Percentiles rank a stretch among this genome's conserved stretches.
phyloP scores from a whole-genome alignment of 257 asterid species.

The Forsythia suspensa region DNA sequence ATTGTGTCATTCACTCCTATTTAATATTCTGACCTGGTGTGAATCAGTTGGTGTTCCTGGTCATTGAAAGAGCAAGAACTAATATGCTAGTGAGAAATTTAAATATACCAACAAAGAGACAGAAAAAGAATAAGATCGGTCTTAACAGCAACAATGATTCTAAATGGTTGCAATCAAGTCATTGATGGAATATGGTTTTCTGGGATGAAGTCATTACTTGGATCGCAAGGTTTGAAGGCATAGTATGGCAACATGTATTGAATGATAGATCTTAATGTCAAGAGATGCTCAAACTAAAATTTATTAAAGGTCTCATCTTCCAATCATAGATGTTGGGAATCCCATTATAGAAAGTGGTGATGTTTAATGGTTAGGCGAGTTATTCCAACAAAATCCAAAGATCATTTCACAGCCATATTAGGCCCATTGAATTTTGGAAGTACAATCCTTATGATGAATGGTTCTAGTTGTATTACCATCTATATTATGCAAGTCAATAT shows the following conservation, averaged over 20 bases:
- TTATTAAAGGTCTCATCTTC: slow-evolving; percentile 2
- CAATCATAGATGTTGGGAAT: slow-evolving; percentile 6
- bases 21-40: neutral
- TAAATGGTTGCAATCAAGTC: neutral
- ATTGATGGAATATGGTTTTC: neutral
- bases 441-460: neutral
- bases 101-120: neutral
- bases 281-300: slow-evolving; percentile 7
- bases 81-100: neutral
- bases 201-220: neutral
- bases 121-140: neutral
- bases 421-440: neutral
- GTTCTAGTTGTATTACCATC: slow-evolving; percentile 9
- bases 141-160: neutral
- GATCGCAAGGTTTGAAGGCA: neutral
- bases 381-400: neutral
- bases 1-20: neutral
- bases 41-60: neutral
- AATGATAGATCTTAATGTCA: slow-evolving; percentile 3
- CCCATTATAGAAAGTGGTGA: neutral
- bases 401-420: slow-evolving; percentile 14
- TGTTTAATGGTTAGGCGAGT: neutral
- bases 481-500: neutral
- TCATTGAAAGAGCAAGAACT: neutral
- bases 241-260: neutral